A percentile compares a stretch with the other conserved stretches of the same genome.
Evolutionary conservation across 768 basidiomycete genomes (phyloP).

Genomic region (Pholiota conissans): DNA sequence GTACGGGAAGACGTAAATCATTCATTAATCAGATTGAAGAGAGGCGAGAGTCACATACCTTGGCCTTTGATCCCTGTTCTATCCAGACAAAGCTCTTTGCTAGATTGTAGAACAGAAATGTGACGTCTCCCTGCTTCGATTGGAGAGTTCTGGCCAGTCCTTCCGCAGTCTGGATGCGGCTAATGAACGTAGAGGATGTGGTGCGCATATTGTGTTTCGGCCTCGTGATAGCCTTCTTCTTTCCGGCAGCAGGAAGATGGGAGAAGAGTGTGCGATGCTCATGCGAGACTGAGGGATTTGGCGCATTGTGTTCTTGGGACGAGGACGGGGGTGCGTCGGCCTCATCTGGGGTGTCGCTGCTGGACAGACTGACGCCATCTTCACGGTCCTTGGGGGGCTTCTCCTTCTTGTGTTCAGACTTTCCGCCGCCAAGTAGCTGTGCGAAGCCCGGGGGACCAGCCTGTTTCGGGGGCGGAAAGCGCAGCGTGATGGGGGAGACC

Average conservation of each 20-base stretch:
- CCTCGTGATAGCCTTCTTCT: constrained; percentile 62
- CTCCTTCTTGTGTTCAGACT: constrained; percentile 62
- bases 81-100: constrained; percentile 84
- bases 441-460: constrained; percentile 62
- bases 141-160: constrained; percentile 70
- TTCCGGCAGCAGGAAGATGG: constrained; percentile 43
- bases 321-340: constrained; percentile 36
- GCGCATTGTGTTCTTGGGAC: constrained; percentile 38
- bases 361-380: constrained; percentile 77
- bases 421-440: constrained; percentile 66
- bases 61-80: constrained; percentile 81
- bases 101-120: constrained; percentile 87
- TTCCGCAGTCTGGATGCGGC: constrained; percentile 80
- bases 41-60: constrained; percentile 46
- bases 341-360: constrained; percentile 78
- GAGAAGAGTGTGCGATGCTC: constrained; percentile 65
- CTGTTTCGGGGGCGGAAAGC: constrained; percentile 58
- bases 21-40: neutral
- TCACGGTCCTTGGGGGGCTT: constrained; percentile 46
- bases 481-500: constrained; percentile 60
- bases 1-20: constrained; percentile 8
- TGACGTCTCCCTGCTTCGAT: constrained; percentile 80
- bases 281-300: constrained; percentile 34
- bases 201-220: constrained; percentile 93
- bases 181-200: constrained; percentile 91